Evolutionary conservation across 345 rosid species (phyloP), one percentile per base, ranked within the genome.

Genomic region (Salix dunnii): DNA sequence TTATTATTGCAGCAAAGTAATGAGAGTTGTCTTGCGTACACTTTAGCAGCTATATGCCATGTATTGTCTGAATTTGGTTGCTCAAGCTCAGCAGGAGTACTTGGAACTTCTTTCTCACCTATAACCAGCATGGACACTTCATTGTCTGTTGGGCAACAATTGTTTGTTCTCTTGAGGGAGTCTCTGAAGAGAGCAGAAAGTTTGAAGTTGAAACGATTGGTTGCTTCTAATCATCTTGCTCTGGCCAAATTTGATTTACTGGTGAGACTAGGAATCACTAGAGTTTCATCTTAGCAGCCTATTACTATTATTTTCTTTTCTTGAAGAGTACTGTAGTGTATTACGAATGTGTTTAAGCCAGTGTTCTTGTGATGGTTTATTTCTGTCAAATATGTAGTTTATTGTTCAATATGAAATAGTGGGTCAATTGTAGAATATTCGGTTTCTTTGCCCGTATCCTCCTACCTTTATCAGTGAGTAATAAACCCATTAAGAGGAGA

Each of bases 1-100:
- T 81, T 35, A 62, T 81, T 81, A 83, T 25, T 89, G 92, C 96
- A 96, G 99, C 85, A 86, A 80, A 86, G 91, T 78, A 89, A 93
- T 82, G 99, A 93, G 76, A 87, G 94, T 62, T 96, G 97, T 85
- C 98, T 96, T 86, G 98, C 97, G 53, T 96, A 96, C 83, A 91
- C 98, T 60, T 80, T 93, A 80, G 90, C 96, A 69, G 92, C 97
- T 73, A 91, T 96, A 78, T 90, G 98, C 90, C 93, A 85, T 89
- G 84, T 96, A 84, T 84, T 92, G 76, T 92, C 96, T 72, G 98
- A 96, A 84, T 87, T 86, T 80, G 94, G 97, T 35, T 85, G 92
- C 87, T 90, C 93, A 71, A 90, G 84, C 70, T 81, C 92, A 14
- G 82, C 82, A 79, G 88, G 90, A 77, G 81, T 87, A 76, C 97